These are phyloP conservation scores for Penicillium rolfsii DNA, from an alignment of 2,329 filamentous ascomycete species.

Conservation along the genomic window DNA sequence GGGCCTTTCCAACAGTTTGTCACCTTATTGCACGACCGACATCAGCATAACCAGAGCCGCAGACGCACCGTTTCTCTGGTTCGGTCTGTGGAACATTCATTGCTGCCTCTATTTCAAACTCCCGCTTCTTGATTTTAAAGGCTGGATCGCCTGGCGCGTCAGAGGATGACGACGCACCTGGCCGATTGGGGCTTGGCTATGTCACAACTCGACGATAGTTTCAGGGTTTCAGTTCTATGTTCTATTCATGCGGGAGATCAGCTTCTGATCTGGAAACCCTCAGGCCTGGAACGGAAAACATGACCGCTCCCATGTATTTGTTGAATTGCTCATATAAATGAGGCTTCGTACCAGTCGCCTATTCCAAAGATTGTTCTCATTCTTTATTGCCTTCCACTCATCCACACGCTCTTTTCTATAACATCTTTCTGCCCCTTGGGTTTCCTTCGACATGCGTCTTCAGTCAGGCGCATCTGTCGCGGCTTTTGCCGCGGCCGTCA, in stretches of 20 bases:
- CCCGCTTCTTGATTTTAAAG: neutral
- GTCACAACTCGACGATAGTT: constrained; percentile 6
- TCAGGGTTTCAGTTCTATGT: constrained; percentile 10
- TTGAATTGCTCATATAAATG: neutral
- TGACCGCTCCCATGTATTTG: neutral
- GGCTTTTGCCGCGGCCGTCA: constrained; percentile 34
- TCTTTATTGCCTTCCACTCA: neutral
- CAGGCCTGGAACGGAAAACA: constrained; percentile 1
- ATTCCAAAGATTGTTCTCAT: neutral
- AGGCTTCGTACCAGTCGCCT: neutral
- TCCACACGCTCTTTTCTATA: constrained; percentile 8
- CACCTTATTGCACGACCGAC: neutral
- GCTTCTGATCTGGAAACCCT: constrained; percentile 2
- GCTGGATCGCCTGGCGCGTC: neutral
- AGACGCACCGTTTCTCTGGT: neutral
- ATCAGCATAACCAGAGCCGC: neutral
- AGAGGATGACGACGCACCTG: constrained; percentile 16
- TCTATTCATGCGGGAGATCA: constrained; percentile 18
- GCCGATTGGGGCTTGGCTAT: neutral
- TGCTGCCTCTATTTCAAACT: constrained; percentile 10
- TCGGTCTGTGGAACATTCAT: neutral
- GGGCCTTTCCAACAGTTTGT: neutral
- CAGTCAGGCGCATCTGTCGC: constrained; percentile 21
- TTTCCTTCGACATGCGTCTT: constrained; percentile 30
- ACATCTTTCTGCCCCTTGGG: constrained; percentile 6